Percentiles rank a stretch among this genome's conserved stretches.
These are phyloP conservation scores for Cucurbita moschata DNA, from an alignment of 306 rosid species.

Conservation along the genomic window DNA sequence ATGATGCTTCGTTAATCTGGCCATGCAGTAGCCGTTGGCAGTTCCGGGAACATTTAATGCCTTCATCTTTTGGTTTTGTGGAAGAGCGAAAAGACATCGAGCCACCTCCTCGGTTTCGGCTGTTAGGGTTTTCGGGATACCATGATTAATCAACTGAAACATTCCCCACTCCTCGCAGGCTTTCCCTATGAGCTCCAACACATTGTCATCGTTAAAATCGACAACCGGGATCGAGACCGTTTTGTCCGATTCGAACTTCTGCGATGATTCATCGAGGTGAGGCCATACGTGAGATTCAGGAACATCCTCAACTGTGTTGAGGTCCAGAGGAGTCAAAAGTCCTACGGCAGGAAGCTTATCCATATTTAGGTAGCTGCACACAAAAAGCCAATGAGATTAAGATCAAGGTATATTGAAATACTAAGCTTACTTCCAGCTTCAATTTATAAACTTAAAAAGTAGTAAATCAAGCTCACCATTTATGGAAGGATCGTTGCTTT, in stretches of 20 bases:
- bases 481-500: no score
- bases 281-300: constrained; percentile 3
- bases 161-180: constrained; percentile 34
- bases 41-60: constrained; percentile 15
- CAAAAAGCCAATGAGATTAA: no score
- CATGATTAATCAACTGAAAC: constrained; percentile 35
- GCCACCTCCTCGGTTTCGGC: constrained; percentile 5
- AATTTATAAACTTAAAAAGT: no score
- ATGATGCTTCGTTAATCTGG: constrained; percentile 13
- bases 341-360: background rate
- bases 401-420: no score
- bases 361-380: background rate
- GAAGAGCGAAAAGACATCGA: constrained; percentile 20
- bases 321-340: background rate
- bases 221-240: constrained; percentile 13
- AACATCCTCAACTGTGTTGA: background rate
- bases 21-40: constrained; percentile 30
- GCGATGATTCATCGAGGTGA: background rate
- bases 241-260: background rate
- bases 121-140: constrained; percentile 12
- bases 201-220: constrained; percentile 20
- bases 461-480: no score
- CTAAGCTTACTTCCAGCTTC: no score
- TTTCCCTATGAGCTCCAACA: constrained; percentile 1
- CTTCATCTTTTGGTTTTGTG: constrained; percentile 17